phyloP scores from a whole-genome alignment of 805 yeast genomes.

The Yarrowia sp. region DNA sequence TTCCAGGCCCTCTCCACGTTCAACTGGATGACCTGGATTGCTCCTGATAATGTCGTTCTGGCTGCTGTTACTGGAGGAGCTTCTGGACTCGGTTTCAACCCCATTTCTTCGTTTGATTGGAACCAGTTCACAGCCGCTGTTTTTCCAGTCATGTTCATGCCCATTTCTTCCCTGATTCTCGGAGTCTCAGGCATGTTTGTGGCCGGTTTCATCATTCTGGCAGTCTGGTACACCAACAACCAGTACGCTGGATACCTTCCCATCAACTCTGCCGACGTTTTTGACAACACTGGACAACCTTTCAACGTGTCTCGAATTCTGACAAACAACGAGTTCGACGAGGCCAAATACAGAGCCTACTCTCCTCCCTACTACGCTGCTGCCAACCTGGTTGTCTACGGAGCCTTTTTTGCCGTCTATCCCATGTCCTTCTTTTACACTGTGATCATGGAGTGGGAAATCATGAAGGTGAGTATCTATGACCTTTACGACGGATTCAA shows the following conservation, averaged over 20 bases:
- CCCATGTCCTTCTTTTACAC: constrained; percentile 53
- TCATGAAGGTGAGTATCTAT: constrained; percentile 29
- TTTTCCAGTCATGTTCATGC: constrained; percentile 45
- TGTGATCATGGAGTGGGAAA: constrained; percentile 28
- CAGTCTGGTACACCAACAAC: constrained; percentile 50
- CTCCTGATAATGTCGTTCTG: constrained; percentile 48
- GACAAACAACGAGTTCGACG: constrained; percentile 39
- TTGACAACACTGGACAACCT: constrained; percentile 49
- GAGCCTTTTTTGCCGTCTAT: constrained; percentile 54
- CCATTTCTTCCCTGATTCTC: constrained; percentile 42
- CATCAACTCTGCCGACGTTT: constrained; percentile 51
- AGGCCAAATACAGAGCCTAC: constrained; percentile 50
- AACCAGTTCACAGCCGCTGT: constrained; percentile 54
- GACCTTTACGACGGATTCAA: not conserved
- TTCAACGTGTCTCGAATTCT: constrained; percentile 52
- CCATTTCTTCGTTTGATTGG: constrained; percentile 55
- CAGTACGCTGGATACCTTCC: constrained; percentile 63
- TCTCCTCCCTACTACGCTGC: constrained; percentile 69
- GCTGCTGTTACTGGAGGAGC: constrained; percentile 50
- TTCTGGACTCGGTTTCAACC: constrained; percentile 52
- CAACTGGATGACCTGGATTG: constrained; percentile 61
- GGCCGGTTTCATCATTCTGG: constrained; percentile 46
- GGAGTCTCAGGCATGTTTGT: constrained; percentile 44
- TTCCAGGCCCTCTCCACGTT: constrained; percentile 49
- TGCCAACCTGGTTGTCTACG: constrained; percentile 45